Evolutionary conservation across 495 filamentous ascomycete species (phyloP).

Genomic region (Hypomontagnella submonticulosa): DNA sequence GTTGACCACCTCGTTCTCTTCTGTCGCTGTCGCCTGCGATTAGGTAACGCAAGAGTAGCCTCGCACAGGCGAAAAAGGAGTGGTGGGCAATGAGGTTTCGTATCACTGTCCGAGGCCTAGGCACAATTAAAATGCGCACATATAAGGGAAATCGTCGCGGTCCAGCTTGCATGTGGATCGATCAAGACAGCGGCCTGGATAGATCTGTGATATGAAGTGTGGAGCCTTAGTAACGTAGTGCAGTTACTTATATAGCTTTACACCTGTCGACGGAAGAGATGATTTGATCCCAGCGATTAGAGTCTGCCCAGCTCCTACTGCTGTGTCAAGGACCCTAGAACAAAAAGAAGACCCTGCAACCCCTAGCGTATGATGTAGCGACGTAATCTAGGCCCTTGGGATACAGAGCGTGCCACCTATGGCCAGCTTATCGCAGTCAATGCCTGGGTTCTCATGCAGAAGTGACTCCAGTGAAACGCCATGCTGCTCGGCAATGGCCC

Average conservation of each 20-base stretch:
- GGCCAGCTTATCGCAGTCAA: conserved; percentile 46
- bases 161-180: not conserved
- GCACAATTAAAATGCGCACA: conserved; percentile 3
- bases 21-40: not conserved
- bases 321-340: conserved; percentile 13
- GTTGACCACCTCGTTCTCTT: too few species aligned
- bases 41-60: not conserved
- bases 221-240: conserved; percentile 1
- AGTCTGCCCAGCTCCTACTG: conserved; percentile 1
- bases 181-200: conserved; percentile 16
- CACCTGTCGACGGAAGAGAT: conserved; percentile 7
- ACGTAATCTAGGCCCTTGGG: conserved; percentile 33
- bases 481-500: conserved; percentile 45
- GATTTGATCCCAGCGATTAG: conserved; percentile 1
- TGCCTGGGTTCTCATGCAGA: conserved; percentile 38
- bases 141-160: not conserved
- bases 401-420: conserved; percentile 45
- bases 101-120: conserved; percentile 8
- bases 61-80: not conserved
- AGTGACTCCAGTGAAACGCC: conserved; percentile 44
- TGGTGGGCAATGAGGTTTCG: not conserved
- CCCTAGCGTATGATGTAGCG: conserved; percentile 13
- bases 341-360: conserved; percentile 14
- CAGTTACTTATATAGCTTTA: conserved; percentile 11
- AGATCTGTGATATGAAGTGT: conserved; percentile 4